phyloP scores from a whole-genome alignment of 1,139 yeast species.

The Hemisphaericaspora xylofermentans region DNA sequence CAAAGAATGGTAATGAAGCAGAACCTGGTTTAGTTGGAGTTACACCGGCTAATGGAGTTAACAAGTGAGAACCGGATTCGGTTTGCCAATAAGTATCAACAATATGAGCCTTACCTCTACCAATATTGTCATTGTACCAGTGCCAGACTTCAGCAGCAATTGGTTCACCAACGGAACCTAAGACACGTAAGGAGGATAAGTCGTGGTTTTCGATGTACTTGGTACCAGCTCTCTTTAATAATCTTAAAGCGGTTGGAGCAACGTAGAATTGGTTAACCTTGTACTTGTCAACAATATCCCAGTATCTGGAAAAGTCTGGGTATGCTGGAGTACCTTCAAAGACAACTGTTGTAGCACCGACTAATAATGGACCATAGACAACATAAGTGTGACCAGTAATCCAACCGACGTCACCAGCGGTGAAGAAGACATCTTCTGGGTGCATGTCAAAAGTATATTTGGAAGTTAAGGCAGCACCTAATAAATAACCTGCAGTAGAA shows the following conservation, averaged over 20 bases:
- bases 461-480: conserved; percentile 69
- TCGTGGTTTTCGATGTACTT: conserved; percentile 63
- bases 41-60: conserved; percentile 69
- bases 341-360: conserved; percentile 79
- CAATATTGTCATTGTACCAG: conserved; percentile 82
- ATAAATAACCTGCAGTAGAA: conserved; percentile 74
- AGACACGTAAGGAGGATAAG: conserved; percentile 63
- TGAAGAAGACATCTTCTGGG: conserved; percentile 67
- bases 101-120: conserved; percentile 70
- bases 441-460: conserved; percentile 78
- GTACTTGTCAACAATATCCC: conserved; percentile 79
- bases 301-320: conserved; percentile 75
- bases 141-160: conserved; percentile 93
- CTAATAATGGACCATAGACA: conserved; percentile 75
- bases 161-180: conserved; percentile 92
- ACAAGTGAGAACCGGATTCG: conserved; percentile 73
- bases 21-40: conserved; percentile 81
- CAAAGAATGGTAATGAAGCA: conserved; percentile 77
- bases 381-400: conserved; percentile 85
- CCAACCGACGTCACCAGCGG: conserved; percentile 92
- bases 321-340: conserved; percentile 88
- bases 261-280: conserved; percentile 82
- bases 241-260: conserved; percentile 86
- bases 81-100: conserved; percentile 87
- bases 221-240: conserved; percentile 81